Evolutionary conservation across 164 flowering plant species (phyloP).

Genomic region (Vitis cinerea): DNA sequence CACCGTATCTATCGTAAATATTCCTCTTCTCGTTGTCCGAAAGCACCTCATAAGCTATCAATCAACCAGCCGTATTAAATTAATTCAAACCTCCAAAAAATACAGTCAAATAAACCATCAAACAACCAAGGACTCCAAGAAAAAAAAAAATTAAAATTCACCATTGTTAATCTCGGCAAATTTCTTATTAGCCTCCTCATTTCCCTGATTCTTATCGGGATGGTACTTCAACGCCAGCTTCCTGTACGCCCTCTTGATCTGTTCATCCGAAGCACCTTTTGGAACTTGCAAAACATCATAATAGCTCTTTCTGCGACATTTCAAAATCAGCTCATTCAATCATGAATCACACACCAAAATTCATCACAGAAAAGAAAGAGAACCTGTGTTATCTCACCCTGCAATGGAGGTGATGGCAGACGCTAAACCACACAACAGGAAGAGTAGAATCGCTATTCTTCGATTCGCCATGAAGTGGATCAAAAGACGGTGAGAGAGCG

Average conservation of each 20-base stretch:
- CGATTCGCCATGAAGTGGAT: constrained; percentile 25
- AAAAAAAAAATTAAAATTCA: constrained; percentile 14
- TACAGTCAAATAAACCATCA: not conserved
- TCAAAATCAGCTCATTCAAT: not conserved
- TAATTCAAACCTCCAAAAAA: not conserved
- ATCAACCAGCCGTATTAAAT: not conserved
- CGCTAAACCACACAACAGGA: constrained; percentile 37
- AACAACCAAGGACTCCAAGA: not conserved
- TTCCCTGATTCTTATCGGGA: constrained; percentile 98
- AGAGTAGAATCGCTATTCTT: constrained; percentile 35
- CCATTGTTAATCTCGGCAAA: constrained; percentile 96
- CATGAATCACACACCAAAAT: not conserved
- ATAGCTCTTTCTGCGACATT: constrained; percentile 72
- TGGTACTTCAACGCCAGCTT: constrained; percentile 96
- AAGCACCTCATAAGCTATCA: constrained; percentile 87
- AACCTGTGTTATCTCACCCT: constrained; percentile 36
- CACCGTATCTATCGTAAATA: constrained; percentile 91
- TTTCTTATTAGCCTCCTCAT: constrained; percentile 90
- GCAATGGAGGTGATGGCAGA: constrained; percentile 42
- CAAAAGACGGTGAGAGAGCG: constrained; percentile 27
- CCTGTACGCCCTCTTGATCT: constrained; percentile 93
- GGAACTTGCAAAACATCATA: constrained; percentile 89
- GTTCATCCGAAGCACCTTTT: constrained; percentile 88
- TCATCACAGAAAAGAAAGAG: no score
- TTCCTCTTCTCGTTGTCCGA: constrained; percentile 91